Evolutionary conservation across 306 rosid species (phyloP), one percentile per base, ranked within the genome.

Genomic region (Cucurbita pepo): DNA sequence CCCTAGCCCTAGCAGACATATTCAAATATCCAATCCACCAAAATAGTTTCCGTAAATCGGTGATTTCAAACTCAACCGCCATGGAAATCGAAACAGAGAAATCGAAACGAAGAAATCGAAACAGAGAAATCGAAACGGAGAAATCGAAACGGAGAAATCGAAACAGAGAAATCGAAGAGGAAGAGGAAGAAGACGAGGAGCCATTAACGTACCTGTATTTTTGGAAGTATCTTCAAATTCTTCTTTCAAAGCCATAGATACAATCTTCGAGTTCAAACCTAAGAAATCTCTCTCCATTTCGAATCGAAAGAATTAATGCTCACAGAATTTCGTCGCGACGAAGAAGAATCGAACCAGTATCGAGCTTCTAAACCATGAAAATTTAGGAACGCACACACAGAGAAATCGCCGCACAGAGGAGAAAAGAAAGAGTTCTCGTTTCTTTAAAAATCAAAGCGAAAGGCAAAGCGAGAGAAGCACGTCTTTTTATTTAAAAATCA

Each of bases 281-380:
- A 93, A 63, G 55, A 88, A 90, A 81, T 87, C 91, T 6, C 88
- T 81, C 86, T 92, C 96, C 98, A 92, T 83, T 8, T 41, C 5
- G 38, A 77, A 36, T 34, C 8, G 1, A 25, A 4, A 41, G 19
- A 71, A 44, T 21, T 40, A 48, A 64, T 5, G 40, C 4, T n/a
- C 19, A 3, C 21, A 14, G 40, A 25, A 2, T 58, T 58, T 12
- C 63, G 10, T 16, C 45, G 4, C 53, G 19, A 53, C 15, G 18
- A 45, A n/a, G 18, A 45, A n/a, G 38, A 71, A 22, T 36, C 5
- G 11, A 44, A 12, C 44, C 47, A 4, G 13, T 45, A 60, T 13
- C 13, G 19, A 30, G 18, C 52, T 75, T 11, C 72, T 11, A 61
- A 11, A 36, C 60, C 52, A 19, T 21, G 43, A 59, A 59, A 66